These are phyloP conservation scores for Rasamsonia emersonii DNA, from an alignment of 2,329 filamentous ascomycete species.

Conservation along the genomic window DNA sequence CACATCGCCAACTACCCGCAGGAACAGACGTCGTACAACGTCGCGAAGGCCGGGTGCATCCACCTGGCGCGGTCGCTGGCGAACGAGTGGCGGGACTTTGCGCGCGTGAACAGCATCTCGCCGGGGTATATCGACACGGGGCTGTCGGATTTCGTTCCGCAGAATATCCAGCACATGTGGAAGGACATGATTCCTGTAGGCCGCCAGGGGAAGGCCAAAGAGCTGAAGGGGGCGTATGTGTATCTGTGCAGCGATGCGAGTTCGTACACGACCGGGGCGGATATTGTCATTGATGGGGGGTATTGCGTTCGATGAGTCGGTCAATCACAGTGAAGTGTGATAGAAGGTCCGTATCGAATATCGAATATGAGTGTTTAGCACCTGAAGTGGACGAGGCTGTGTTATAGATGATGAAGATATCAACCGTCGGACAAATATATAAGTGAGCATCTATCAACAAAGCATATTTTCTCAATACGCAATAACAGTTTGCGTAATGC, in stretches of 20 bases:
- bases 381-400: no score
- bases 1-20: conserved; percentile 52
- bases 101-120: conserved; percentile 59
- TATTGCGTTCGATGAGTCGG: conserved; percentile 37
- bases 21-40: conserved; percentile 58
- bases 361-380: no score
- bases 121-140: conserved; percentile 63
- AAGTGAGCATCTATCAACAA: no score
- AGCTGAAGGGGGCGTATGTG: conserved; percentile 54
- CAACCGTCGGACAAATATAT: no score
- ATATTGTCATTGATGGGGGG: conserved; percentile 42
- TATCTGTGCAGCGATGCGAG: conserved; percentile 41
- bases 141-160: conserved; percentile 55
- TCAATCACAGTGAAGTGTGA: no score
- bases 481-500: no score
- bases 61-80: conserved; percentile 56
- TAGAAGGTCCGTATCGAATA: no score
- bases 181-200: conserved; percentile 53
- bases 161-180: conserved; percentile 51
- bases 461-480: no score
- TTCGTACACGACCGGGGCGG: conserved; percentile 41
- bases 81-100: conserved; percentile 63
- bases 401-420: no score
- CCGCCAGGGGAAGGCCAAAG: conserved; percentile 55
- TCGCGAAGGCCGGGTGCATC: conserved; percentile 59